These are phyloP conservation scores for Tuber microsphaerosporum DNA, from an alignment of 495 filamentous ascomycete genomes.

Conservation along the genomic window DNA sequence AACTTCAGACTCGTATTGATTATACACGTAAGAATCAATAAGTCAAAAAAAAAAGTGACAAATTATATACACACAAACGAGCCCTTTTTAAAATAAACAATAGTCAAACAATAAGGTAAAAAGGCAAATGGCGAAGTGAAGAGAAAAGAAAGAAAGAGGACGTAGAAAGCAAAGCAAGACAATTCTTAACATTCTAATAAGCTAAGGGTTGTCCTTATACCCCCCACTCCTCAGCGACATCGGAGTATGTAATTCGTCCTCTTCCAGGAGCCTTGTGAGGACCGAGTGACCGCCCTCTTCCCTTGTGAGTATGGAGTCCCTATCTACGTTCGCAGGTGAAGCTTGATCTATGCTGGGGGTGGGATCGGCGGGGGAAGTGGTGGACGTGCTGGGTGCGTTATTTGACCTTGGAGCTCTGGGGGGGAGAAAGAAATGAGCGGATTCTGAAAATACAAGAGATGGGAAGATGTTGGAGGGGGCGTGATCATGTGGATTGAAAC, in stretches of 20 bases:
- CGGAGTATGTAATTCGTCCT: neutral
- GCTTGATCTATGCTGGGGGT: neutral
- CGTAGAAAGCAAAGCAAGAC: neutral
- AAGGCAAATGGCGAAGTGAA: neutral
- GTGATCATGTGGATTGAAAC: neutral
- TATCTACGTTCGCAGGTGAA: neutral
- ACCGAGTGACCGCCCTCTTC: neutral
- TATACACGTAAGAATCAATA: neutral
- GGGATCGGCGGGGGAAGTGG: neutral
- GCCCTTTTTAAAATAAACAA: neutral
- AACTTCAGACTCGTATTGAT: neutral
- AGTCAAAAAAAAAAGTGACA: neutral
- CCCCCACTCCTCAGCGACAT: neutral
- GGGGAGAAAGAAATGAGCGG: neutral
- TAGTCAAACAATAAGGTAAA: neutral
- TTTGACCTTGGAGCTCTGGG: neutral
- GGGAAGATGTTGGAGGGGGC: neutral
- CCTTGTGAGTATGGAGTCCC: neutral
- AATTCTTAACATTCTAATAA: neutral
- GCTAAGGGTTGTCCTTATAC: neutral
- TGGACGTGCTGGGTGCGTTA: neutral
- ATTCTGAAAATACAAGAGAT: slow-evolving; percentile 10
- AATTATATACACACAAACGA: neutral
- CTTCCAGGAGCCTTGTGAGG: neutral
- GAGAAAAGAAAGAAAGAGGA: neutral